Base-by-base conservation (phyloP, 2,329 filamentous ascomycete genomes). In the Cercospora sp. region DNA sequence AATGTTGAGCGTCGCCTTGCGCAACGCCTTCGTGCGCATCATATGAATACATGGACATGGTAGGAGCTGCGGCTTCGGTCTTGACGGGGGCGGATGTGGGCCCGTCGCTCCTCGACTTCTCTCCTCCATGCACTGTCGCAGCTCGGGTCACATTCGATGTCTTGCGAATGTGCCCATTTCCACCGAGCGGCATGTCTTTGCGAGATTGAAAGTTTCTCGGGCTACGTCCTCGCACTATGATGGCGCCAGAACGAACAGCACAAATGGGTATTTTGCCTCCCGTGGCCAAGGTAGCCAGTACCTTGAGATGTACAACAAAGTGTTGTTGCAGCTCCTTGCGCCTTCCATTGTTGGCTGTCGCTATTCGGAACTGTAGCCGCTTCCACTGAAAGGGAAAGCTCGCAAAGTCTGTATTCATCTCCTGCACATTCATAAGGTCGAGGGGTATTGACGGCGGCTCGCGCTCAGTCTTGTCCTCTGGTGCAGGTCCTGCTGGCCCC, bases 261-360 rank as follows among this genome's bases (percentile, higher is more conserved):
- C 91, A 91, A 62, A 97, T 85, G 7, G 92, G 86, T 36, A 93
- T 86, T 79, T 94, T 97, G 36, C 86, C 86, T n/a, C 93, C 93
- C 69, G 92, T 95, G 0, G 92, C 87, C 60, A 98, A 82, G 0
- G 92, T 95, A 16, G 90, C 94, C 71, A 94, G 84, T 9, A 97
- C 90, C 79, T 94, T 97, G 62, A 98, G 83, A 71, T 93, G 90
- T 67, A 98, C 86, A 10, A 97, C 89, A 79, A 98, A 98, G 81
- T 98, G 94, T 78, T 98, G 94, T 78, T 98, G 94, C 57, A 98
- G 86, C 79, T 98, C 94, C 82, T 97, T 97, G 70, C 94, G 87
- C 68, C 94, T 89, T 10, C 94, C 94, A 78, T 98, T 98, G 81
- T 98, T 98, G 66, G 94, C 94, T 8, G 94, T 98, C 18, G 94